Conservation (phyloP, 2,329 filamentous ascomycete genomes). For the Fusarium nodosum region DNA sequence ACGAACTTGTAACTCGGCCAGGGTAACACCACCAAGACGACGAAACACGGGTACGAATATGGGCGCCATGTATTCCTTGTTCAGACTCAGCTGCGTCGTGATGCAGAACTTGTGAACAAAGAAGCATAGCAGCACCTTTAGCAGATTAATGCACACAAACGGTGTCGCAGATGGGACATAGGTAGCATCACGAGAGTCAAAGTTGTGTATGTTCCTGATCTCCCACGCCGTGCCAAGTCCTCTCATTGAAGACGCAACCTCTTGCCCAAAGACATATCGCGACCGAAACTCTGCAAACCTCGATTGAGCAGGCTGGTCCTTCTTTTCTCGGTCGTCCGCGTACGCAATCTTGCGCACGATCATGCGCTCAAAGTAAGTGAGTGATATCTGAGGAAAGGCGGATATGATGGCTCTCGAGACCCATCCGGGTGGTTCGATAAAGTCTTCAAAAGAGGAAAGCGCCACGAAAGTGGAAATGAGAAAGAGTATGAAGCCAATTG, state of each 20-base stretch:
- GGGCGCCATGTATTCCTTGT: conserved; percentile 33
- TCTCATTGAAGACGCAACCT: conserved; percentile 44
- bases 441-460: conserved; percentile 32
- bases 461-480: conserved; percentile 39
- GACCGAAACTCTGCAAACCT: conserved; percentile 8
- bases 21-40: conserved; percentile 23
- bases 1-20: conserved; percentile 35
- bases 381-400: conserved; percentile 40
- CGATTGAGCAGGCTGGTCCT: conserved; percentile 5
- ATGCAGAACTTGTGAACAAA: conserved; percentile 36
- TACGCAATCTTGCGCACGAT: conserved; percentile 42
- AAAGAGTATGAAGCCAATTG: conserved; percentile 37
- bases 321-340: conserved; percentile 10
- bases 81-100: conserved; percentile 30
- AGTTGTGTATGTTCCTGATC: conserved; percentile 44
- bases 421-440: conserved; percentile 43
- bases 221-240: conserved; percentile 41
- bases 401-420: conserved; percentile 36
- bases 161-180: conserved; percentile 24
- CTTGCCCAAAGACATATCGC: conserved; percentile 41
- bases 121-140: conserved; percentile 36
- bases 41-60: conserved; percentile 32
- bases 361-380: conserved; percentile 45
- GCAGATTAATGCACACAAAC: conserved; percentile 29
- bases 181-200: conserved; percentile 28